Evolutionary conservation across 257 asterid genomes (phyloP), one percentile per base, ranked within the genome.

Genomic region (Mentha longifolia): DNA sequence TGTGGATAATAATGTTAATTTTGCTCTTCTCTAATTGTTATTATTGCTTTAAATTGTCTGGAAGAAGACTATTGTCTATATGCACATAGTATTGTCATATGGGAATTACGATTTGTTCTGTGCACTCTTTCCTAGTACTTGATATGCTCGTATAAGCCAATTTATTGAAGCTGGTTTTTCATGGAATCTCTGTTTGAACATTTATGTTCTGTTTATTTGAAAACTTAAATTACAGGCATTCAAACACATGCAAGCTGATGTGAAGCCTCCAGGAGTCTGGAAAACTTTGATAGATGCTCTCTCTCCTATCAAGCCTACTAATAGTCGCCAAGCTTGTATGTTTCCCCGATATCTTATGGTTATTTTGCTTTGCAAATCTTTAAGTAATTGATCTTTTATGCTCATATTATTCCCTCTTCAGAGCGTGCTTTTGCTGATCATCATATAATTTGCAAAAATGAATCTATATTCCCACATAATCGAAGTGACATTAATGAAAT

Each of bases 211-310:
- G 35, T 41, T 72, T 19, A 50, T 50, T 62, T 52, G 20, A 25
- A 25, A 67, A 9, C 12, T 61, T 43, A 41, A 46, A 22, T 58
- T 7, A 58, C 74, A 94, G 96, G 96, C 95, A 46, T 94, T 88
- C 77, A 88, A 85, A 74, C 88, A 86, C 67, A 78, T 75, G 50
- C 82, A 77, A 71, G 81, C 80, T 76, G 89, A 85, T 63, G 82
- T 65, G 61, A 87, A 77, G 66, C 91, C 97, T 64, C 94, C 92
- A 15, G 97, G 98, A 62, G 84, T 89, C 19, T 89, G 82, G 89
- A 83, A 83, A 85, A 94, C 99, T 30, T 80, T 91, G 85, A 65
- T 64, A 10, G 85, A 80, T 68, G 91, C 75, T 30, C 77, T 88
- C 73, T 81, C 95, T 68, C 81, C 88, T 1, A 78, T 82, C 78